phyloP scores from a whole-genome alignment of 345 rosid species.

The Salix viminalis region DNA sequence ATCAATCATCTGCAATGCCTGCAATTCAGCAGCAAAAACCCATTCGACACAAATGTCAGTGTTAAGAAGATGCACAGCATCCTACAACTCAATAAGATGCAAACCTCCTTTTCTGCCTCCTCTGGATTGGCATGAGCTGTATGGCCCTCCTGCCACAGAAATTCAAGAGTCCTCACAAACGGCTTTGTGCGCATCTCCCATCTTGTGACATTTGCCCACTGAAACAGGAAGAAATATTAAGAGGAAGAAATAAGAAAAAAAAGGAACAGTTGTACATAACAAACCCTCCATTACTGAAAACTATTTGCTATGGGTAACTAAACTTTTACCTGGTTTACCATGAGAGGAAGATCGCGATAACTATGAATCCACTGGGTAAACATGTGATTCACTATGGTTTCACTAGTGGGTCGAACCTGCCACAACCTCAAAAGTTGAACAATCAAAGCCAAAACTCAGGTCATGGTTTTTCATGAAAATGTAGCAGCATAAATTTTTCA shows the following conservation, averaged over 20 bases:
- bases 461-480: not conserved
- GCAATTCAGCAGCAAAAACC: conserved; percentile 35
- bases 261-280: not conserved
- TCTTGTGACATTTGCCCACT: conserved; percentile 98
- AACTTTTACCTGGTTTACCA: conserved; percentile 74
- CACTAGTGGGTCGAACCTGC: conserved; percentile 98
- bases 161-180: conserved; percentile 90
- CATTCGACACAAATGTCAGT: conserved; percentile 14
- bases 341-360: conserved; percentile 88
- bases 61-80: not conserved
- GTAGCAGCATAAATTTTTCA: not conserved
- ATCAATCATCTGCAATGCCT: conserved; percentile 88
- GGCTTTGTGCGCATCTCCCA: conserved; percentile 98
- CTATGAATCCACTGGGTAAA: conserved; percentile 98
- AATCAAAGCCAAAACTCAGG: conserved; percentile 64
- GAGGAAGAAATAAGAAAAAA: not conserved
- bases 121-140: conserved; percentile 84
- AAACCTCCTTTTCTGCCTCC: conserved; percentile 93
- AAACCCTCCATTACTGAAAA: not conserved
- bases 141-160: conserved; percentile 98
- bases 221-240: not conserved
- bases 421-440: conserved; percentile 72
- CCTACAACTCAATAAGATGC: conserved; percentile 16
- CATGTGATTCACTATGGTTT: conserved; percentile 94
- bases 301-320: not conserved